Evolutionary conservation across 768 basidiomycete genomes (phyloP).

Genomic region (Tricholoma hemisulphureum): DNA sequence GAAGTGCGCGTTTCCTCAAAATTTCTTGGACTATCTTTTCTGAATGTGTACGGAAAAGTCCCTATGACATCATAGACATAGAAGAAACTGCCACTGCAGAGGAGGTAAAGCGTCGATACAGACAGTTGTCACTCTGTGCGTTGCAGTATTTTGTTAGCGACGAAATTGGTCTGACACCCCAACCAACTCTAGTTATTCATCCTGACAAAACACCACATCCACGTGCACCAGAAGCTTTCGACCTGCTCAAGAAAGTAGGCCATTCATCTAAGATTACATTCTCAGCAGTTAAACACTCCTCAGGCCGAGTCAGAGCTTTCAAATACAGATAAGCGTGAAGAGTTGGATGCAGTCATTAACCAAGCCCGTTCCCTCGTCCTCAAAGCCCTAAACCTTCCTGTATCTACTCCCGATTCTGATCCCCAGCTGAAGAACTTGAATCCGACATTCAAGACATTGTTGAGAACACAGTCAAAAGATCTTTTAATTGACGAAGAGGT

Average conservation of each 20-base stretch:
- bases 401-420: constrained; percentile 58
- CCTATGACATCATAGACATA: constrained; percentile 92
- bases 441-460: constrained; percentile 65
- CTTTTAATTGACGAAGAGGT: constrained; percentile 90
- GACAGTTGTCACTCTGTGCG: constrained; percentile 82
- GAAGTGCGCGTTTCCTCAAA: constrained; percentile 57
- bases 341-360: constrained; percentile 75
- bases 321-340: constrained; percentile 75
- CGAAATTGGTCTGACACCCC: constrained; percentile 2
- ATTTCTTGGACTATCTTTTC: constrained; percentile 3
- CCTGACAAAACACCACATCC: constrained; percentile 94
- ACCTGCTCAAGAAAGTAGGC: constrained; percentile 84
- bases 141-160: constrained; percentile 12
- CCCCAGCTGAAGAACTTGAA: constrained; percentile 51
- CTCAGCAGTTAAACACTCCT: background rate
- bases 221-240: constrained; percentile 89
- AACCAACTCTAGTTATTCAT: constrained; percentile 76
- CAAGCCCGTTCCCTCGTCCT: constrained; percentile 72
- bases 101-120: constrained; percentile 88
- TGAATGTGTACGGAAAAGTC: constrained; percentile 44
- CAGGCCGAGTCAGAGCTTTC: constrained; percentile 85
- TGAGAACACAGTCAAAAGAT: constrained; percentile 76
- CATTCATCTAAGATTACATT: background rate
- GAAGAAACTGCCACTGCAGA: constrained; percentile 66
- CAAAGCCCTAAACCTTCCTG: constrained; percentile 59